Conservation (phyloP, 2,329 filamentous ascomycete species). For the Mycogone perniciosa region DNA sequence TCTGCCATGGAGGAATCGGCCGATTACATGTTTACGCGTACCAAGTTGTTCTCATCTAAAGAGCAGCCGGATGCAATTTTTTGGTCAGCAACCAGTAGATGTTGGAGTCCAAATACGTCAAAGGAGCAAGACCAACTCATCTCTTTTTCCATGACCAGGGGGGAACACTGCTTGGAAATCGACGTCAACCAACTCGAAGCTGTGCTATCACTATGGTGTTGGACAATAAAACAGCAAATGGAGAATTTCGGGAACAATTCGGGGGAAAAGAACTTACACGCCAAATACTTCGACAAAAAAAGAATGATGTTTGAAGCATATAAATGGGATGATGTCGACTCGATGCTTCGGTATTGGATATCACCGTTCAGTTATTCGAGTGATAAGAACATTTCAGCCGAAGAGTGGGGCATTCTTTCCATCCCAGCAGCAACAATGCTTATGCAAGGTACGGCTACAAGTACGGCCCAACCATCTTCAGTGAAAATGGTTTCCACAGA, state of each 20-base stretch:
- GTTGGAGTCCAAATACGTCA: too few relatives aligned
- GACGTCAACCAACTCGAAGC: background rate
- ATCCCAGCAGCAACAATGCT: background rate
- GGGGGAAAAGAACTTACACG: too few relatives aligned
- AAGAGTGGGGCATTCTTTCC: background rate
- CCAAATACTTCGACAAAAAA: background rate
- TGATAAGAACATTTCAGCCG: background rate
- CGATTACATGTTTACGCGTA: background rate
- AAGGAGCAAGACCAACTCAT: background rate
- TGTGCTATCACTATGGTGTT: background rate
- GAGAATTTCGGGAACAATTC: too few relatives aligned
- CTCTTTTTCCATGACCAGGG: background rate
- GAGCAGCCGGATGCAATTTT: background rate
- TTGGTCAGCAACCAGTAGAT: background rate
- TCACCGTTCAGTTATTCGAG: background rate
- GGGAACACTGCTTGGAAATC: background rate
- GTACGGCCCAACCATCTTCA: background rate
- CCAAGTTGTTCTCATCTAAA: background rate
- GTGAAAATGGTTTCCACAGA: background rate
- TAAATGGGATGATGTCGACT: background rate
- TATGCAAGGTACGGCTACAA: background rate
- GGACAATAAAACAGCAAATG: background rate
- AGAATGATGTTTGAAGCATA: background rate
- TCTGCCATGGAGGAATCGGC: background rate
- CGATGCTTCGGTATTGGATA: background rate